Base-by-base conservation (phyloP, 208 protist species). In the Trichomonas gallinae region DNA sequence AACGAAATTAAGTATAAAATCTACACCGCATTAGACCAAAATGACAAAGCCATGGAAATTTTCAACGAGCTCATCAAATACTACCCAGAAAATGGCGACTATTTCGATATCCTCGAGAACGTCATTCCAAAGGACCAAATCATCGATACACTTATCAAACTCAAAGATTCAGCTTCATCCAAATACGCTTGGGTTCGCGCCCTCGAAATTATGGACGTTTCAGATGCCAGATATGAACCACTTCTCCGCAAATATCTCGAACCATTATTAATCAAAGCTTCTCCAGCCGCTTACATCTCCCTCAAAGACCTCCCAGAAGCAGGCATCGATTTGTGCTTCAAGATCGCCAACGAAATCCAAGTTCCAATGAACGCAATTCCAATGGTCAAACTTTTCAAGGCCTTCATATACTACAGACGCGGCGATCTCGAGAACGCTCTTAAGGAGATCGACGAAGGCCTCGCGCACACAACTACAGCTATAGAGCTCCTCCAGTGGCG, bases 31-130 rank as follows among this genome's bases (percentile, higher is more conserved):
- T 38, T 93, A 34, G 17, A 17, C 31, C 23, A 44, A 8, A 38
- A 23, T 38, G 26, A 93, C 36, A 46, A 46, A 48, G 17, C 23
- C 26, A 38, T 93, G 6, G 17, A 42, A 34, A 23, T 51, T 38
- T 0, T 93, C 13, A 8, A 93, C 26, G 44, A 93, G 9, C 31
- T 93, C 10, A 34, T 93, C 40, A 93, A 93, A 51, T 17, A 48
- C 17, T 93, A 93, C 44, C 87, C 87, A 38, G 87, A 93, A 93
- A 51, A 93, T 36, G 87, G 87, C 2, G 87, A 93, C 51, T 93
- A 93, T 44, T 93, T 93, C 31, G 87, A 93, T 51, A 93, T 93
- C 4, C 17, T 93, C 26, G 87, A 93, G 17, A 8, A 51, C 0
- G 8, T 93, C 42, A 36, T 40, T 38, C 44, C 40, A 34, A 48